Evolutionary conservation across 1,284 basidiomycete species (phyloP).

Genomic region (Heliocybe sulcata): DNA sequence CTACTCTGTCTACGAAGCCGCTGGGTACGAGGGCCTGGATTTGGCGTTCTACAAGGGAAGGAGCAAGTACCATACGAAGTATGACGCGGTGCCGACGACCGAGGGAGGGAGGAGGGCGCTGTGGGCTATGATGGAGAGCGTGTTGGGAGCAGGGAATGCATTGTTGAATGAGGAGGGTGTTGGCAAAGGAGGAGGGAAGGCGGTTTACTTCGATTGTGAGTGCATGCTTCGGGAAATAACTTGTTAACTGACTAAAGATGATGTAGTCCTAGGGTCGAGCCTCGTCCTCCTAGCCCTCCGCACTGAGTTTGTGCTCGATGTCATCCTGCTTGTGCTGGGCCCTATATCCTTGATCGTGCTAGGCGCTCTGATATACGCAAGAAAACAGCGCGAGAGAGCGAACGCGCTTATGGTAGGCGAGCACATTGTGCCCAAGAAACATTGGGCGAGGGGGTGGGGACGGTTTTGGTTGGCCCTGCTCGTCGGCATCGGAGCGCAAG

Average conservation of each 20-base stretch:
- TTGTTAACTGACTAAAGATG: too few relatives aligned
- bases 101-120: constrained; percentile 45
- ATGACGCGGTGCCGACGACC: constrained; percentile 51
- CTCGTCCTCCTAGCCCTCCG: constrained; percentile 48
- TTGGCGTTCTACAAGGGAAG: constrained; percentile 68
- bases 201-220: constrained; percentile 73
- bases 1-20: constrained; percentile 49
- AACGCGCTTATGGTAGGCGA: not conserved
- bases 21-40: constrained; percentile 55
- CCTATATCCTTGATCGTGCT: constrained; percentile 55
- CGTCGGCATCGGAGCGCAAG: constrained; percentile 37
- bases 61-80: constrained; percentile 64
- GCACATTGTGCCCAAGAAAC: not conserved
- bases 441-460: constrained; percentile 31
- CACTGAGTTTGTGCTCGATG: constrained; percentile 46
- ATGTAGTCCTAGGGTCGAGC: constrained; percentile 52
- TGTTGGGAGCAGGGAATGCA: constrained; percentile 43
- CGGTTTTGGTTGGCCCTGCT: constrained; percentile 56
- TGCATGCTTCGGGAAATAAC: constrained; percentile 4
- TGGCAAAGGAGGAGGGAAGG: constrained; percentile 20
- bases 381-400: not conserved
- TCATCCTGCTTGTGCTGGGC: constrained; percentile 52
- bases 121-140: constrained; percentile 71
- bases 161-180: constrained; percentile 36
- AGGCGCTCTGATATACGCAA: constrained; percentile 12